A percentile compares a stretch with the other conserved stretches of the same genome.
Conservation (phyloP, 768 basidiomycete species). For the Lactarius sp. region DNA sequence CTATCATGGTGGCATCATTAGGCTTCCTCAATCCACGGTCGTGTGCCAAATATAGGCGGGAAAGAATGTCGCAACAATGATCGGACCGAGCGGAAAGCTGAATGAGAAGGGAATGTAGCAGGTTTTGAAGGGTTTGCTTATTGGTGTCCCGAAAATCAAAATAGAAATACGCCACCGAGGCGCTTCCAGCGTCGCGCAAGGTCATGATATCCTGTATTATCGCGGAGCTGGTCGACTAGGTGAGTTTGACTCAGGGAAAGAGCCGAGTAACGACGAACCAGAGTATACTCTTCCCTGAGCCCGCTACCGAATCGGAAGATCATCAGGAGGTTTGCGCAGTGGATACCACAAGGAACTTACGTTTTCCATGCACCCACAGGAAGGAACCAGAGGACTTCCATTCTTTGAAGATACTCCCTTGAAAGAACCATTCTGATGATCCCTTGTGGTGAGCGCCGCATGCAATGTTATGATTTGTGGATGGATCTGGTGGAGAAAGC, state of each 20-base stretch:
- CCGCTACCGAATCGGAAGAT: not conserved
- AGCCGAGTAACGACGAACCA: not conserved
- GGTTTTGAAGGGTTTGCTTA: not conserved
- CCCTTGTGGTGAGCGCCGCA: not conserved
- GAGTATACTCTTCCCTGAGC: constrained; percentile 3
- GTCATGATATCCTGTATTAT: not conserved
- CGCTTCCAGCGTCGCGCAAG: not conserved
- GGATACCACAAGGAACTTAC: not conserved
- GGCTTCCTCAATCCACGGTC: too few species aligned
- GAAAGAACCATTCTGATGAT: not conserved
- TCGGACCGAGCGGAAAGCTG: too few species aligned
- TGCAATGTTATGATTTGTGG: not conserved
- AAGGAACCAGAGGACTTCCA: constrained; percentile 3
- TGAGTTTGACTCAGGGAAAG: not conserved
- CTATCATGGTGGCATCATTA: too few species aligned
- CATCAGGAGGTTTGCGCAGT: not conserved
- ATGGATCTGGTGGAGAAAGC: constrained; percentile 34
- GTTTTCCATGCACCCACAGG: constrained; percentile 5
- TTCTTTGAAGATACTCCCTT: not conserved
- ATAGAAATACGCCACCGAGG: constrained; percentile 1
- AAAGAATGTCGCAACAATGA: too few species aligned
- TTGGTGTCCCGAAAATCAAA: constrained; percentile 4
- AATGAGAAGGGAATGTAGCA: too few species aligned
- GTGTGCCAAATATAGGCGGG: too few species aligned
- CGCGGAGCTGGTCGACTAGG: not conserved